Evolutionary conservation across 352 stramenopile genomes (phyloP).

Genomic region (Plasmopara viticola): DNA sequence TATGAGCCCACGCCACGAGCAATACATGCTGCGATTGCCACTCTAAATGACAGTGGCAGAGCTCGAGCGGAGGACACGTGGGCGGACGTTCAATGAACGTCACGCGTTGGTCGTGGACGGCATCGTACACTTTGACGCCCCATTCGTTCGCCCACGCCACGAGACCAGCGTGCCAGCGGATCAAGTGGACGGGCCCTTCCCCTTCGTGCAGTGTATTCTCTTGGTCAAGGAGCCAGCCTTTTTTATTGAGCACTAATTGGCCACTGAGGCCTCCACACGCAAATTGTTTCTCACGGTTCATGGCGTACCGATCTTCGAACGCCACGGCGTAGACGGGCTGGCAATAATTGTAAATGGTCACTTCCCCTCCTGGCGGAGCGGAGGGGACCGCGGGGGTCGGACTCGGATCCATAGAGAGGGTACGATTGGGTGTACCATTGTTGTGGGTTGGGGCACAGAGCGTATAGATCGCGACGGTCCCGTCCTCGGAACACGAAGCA

Average conservation of each 20-base stretch:
- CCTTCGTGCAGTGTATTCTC: slow-evolving; percentile 80
- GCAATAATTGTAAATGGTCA: slow-evolving; percentile 89
- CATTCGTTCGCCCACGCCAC: slow-evolving; percentile 84
- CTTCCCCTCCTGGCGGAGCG: slow-evolving; percentile 44
- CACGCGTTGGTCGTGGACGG: slow-evolving; percentile 61
- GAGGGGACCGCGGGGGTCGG: too few relatives aligned
- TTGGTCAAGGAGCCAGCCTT: slow-evolving; percentile 86
- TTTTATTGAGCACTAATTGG: slow-evolving; percentile 82
- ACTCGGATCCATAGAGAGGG: too few relatives aligned
- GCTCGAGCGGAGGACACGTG: slow-evolving; percentile 75
- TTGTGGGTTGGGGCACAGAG: slow-evolving; percentile 33
- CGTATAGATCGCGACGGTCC: slow-evolving; percentile 75
- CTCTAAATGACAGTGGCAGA: slow-evolving; percentile 74
- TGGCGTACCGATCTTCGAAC: slow-evolving; percentile 69
- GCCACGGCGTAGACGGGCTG: slow-evolving; percentile 76
- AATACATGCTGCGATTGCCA: slow-evolving; percentile 57
- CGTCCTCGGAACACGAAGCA: slow-evolving; percentile 79
- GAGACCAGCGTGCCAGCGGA: slow-evolving; percentile 73
- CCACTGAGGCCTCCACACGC: slow-evolving; percentile 71
- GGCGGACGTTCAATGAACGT: slow-evolving; percentile 78
- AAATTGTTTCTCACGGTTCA: slow-evolving; percentile 79
- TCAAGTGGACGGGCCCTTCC: slow-evolving; percentile 71
- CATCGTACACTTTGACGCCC: slow-evolving; percentile 83
- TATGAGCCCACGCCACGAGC: slow-evolving; percentile 72
- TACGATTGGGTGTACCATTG: slow-evolving; percentile 13